Evolutionary conservation across 2,329 filamentous ascomycete species (phyloP), one percentile per base, ranked within the genome.

Genomic region (Ophiocordyceps camponoti-saundersi): DNA sequence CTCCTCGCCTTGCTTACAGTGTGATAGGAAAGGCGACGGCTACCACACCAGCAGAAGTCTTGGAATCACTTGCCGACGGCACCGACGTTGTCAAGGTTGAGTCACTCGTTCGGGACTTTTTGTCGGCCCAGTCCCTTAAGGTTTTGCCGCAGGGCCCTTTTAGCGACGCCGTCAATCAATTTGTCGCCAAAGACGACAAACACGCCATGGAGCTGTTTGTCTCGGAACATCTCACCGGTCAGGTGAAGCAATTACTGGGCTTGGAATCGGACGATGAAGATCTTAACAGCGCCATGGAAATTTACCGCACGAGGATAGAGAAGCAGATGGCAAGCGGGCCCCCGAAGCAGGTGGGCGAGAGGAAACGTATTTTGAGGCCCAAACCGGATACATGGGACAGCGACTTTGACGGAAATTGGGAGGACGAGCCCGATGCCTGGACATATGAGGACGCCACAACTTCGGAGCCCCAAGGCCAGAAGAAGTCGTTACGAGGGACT

Each of bases 171-270:
- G 87, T 98, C 6, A 82, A 80, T 44, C 85, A 94, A 50, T 98
- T 92, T 56, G 87, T 98, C 23, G 81, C 89, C 60, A 96, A 96
- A 54, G 87, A 95, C 53, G 92, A 98, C 66, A 94, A 89, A 59
- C 81, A 92, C 55, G 87, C 87, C 3, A 87, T 96, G 80, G 80
- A 89, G 57, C 69, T 79, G 42, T 90, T 90, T 55, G 80, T 90
- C 11, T 76, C 74, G 21, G 80, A 87, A 30, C 82, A 81, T 15
- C 66, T 90, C 2, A 71, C 76, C 2, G 77, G 73, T 21, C 83
- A 88, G 56, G 74, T 89, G 18, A 79, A 79, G 53, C 75, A 83
- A 51, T 71, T 90, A 56, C 68, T 89, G 32, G 68, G 71, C 1
- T 65, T 86, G 6, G 77, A 83, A 43, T 70, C 74, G 0, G 78